A percentile compares a stretch with the other conserved stretches of the same genome.
phyloP scores from a whole-genome alignment of 306 rosid genomes.

The Rubus parviflorus region DNA sequence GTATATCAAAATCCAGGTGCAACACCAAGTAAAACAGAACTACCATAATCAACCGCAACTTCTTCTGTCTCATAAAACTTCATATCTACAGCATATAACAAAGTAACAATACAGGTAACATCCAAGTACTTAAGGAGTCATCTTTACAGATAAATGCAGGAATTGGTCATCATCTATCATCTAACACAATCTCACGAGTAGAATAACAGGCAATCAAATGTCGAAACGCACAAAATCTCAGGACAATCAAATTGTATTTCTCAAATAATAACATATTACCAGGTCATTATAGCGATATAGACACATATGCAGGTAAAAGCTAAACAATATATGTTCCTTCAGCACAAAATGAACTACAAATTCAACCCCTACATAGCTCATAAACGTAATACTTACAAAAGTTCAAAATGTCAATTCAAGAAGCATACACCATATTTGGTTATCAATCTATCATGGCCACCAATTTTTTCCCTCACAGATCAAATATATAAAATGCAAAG shows the following conservation, averaged over 20 bases:
- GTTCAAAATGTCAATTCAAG: not conserved
- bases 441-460: slow-evolving; percentile 4
- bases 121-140: not conserved
- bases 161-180: not conserved
- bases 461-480: not conserved
- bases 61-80: not conserved
- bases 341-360: slow-evolving; percentile 1
- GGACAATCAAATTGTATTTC: not conserved
- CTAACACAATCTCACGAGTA: not conserved
- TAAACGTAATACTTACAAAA: not conserved
- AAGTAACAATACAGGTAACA: not conserved
- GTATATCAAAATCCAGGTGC: slow-evolving; percentile 19
- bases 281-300: not conserved
- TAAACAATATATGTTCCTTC: not conserved
- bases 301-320: not conserved
- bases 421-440: not conserved
- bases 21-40: slow-evolving; percentile 6
- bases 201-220: not conserved
- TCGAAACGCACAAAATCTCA: not conserved
- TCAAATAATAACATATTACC: not conserved
- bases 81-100: not conserved
- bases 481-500: not conserved
- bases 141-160: not conserved
- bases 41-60: slow-evolving; percentile 13
- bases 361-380: not conserved